Evolutionary conservation across 306 rosid species (phyloP).

Genomic region (Heteromeles arbutifolia): DNA sequence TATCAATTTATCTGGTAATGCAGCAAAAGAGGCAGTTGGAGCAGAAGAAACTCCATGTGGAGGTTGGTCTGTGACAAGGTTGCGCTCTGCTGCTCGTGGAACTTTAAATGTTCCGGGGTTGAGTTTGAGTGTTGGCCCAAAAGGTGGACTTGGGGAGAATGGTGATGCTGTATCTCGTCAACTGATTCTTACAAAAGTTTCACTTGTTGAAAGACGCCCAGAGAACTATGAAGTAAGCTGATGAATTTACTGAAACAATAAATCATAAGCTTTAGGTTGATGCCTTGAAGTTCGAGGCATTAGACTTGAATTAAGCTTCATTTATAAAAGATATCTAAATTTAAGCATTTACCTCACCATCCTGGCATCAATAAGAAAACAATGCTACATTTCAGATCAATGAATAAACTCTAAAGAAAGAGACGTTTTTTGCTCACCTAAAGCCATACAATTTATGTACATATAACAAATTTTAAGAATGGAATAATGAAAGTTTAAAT

Average conservation of each 20-base stretch:
- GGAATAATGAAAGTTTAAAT: background rate
- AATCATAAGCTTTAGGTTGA: background rate
- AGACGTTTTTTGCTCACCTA: background rate
- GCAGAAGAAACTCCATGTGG: constrained; percentile 98
- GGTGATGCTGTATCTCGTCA: constrained; percentile 97
- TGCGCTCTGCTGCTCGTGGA: constrained; percentile 97
- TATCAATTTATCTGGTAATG: constrained; percentile 21
- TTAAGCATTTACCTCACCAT: background rate
- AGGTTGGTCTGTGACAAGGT: constrained; percentile 92
- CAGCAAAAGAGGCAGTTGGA: constrained; percentile 97
- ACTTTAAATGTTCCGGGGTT: constrained; percentile 86
- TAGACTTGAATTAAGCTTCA: background rate
- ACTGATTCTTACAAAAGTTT: constrained; percentile 89
- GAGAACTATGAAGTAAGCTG: constrained; percentile 98
- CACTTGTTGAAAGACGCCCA: constrained; percentile 97
- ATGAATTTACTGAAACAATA: constrained; percentile 24
- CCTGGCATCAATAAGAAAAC: background rate
- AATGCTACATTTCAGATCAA: background rate
- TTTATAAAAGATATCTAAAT: background rate
- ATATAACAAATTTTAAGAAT: background rate
- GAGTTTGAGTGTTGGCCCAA: constrained; percentile 92
- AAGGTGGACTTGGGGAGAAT: constrained; percentile 97
- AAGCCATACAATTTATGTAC: background rate
- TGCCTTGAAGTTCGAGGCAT: constrained; percentile 2
- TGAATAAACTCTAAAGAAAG: background rate